Base-by-base conservation (phyloP, 1,284 basidiomycete species). In the Schizophyllum commune region DNA sequence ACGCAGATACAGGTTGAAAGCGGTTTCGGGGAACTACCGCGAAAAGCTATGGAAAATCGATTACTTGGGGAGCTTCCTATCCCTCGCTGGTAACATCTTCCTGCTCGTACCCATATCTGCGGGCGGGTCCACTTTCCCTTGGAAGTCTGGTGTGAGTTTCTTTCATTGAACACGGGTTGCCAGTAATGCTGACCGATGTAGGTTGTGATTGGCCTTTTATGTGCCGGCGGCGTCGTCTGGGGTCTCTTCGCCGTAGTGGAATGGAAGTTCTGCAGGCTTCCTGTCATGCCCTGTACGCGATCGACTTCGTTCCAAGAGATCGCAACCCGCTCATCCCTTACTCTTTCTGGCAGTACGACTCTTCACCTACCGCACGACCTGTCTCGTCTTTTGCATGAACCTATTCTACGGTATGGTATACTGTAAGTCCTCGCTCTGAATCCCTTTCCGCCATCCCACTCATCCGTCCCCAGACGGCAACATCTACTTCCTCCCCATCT, bases 101-200 rank as follows among this genome's bases (percentile, higher is more conserved):
- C 70, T 91, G 19, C 78, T 90, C 53, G 75, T 92, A 9, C 87
- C 88, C 0, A 77, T 92, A 89, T 89, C 51, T 92, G 89, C 13
- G 13, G 88, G 86, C 21, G 88, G 88, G 2, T 79, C 85, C 0
- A 83, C 83, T 1, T 88, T 88, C 65, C 80, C 86, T 3, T 89
- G 88, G 87, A 74, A 71, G 5, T 89, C 86, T 0, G 39, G 13
- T 13, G 39, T 47, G 39, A 11, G 39, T 47, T 2, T 47, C 13
- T 9, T 17, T 47, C 8, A 2, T 47, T 8, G 39, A 13, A 47
- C 17, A 8, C 8, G 3, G 39, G 4, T 17, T 47, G 13, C 9
- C 39, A 8, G 4, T 3, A 47, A 47, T 17, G 17, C 39, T 47
- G 9, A 27, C 27, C 27, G 27, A 27, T 3, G 27, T 17, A 47